A percentile compares a stretch with the other conserved stretches of the same genome.
phyloP scores from a whole-genome alignment of 257 asterid species.

The Plantago major region DNA sequence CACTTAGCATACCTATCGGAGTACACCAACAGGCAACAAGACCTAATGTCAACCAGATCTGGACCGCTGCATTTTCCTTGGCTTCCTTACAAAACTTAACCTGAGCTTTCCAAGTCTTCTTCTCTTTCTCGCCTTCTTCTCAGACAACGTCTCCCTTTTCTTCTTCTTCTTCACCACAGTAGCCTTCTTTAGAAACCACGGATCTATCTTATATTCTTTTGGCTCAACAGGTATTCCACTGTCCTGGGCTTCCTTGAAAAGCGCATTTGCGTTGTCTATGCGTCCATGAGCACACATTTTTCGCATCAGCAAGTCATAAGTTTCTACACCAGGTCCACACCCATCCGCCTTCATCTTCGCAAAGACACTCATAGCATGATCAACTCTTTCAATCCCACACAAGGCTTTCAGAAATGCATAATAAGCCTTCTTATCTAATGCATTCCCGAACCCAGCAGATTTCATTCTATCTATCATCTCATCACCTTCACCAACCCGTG shows the following conservation, averaged over 20 bases:
- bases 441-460: conserved; percentile 71
- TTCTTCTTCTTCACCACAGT: conserved; percentile 64
- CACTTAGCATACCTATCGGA: conserved; percentile 14
- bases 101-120: conserved; percentile 60
- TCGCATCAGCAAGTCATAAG: conserved; percentile 78
- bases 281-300: conserved; percentile 71
- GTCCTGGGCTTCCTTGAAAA: conserved; percentile 79
- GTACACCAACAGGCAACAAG: conserved; percentile 16
- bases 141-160: conserved; percentile 84
- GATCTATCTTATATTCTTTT: conserved; percentile 66
- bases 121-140: conserved; percentile 97
- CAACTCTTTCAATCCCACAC: conserved; percentile 88
- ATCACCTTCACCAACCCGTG: conserved; percentile 80
- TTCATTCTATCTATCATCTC: conserved; percentile 96
- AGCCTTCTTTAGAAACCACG: conserved; percentile 60
- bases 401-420: conserved; percentile 63
- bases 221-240: conserved; percentile 55
- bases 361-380: conserved; percentile 78
- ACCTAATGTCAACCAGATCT: conserved; percentile 26
- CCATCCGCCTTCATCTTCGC: conserved; percentile 80
- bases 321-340: conserved; percentile 59
- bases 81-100: conserved; percentile 88
- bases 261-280: conserved; percentile 67
- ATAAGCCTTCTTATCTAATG: conserved; percentile 65
- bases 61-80: conserved; percentile 51